A percentile compares a stretch with the other conserved stretches of the same genome.
Evolutionary conservation across 2,329 filamentous ascomycete genomes (phyloP).

Genomic region (Scytalidium lignicola): DNA sequence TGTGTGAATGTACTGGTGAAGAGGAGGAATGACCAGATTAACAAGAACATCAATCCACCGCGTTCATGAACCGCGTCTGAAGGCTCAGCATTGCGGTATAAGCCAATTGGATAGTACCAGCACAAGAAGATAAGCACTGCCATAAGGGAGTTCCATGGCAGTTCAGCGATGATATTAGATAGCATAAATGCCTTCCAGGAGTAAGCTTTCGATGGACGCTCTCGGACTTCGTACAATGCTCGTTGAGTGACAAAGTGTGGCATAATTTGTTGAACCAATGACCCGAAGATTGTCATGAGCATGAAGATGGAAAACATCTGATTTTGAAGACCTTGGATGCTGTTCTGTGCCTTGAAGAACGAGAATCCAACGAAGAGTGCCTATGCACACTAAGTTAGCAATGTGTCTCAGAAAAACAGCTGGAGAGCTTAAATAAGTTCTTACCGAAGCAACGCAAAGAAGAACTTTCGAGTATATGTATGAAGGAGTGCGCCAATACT

Average conservation of each 20-base stretch:
- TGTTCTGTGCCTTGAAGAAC: constrained; percentile 57
- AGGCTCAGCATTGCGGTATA: constrained; percentile 61
- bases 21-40: constrained; percentile 67
- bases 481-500: constrained; percentile 69
- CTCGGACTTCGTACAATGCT: constrained; percentile 59
- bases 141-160: constrained; percentile 76
- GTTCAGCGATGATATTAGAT: constrained; percentile 72
- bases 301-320: constrained; percentile 73
- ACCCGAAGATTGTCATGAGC: constrained; percentile 68
- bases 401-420: constrained; percentile 40
- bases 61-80: constrained; percentile 59
- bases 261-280: constrained; percentile 46
- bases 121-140: constrained; percentile 67
- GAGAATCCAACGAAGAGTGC: constrained; percentile 64
- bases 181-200: constrained; percentile 60
- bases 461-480: constrained; percentile 67
- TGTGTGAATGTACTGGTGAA: constrained; percentile 80
- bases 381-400: neutral
- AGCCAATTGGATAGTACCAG: constrained; percentile 81
- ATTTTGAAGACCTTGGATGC: constrained; percentile 60
- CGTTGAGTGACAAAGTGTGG: constrained; percentile 28
- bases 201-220: constrained; percentile 72
- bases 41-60: constrained; percentile 72
- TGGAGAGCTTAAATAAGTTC: constrained; percentile 38
- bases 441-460: constrained; percentile 34